Base-by-base conservation (phyloP, 257 asterid species). In the Solanum ossicruentum region DNA sequence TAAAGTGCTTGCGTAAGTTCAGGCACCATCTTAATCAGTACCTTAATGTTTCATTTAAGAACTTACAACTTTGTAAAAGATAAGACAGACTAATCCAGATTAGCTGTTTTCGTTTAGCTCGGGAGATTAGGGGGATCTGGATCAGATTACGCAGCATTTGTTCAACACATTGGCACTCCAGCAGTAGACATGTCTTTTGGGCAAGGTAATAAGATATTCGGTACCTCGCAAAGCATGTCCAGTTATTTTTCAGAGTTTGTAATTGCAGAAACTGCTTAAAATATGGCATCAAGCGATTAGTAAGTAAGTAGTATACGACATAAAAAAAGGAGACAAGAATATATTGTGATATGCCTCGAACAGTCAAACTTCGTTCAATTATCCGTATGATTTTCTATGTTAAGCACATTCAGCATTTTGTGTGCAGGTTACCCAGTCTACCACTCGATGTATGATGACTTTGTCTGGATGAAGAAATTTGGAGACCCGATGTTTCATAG, bases 391-490 rank as follows among this genome's bases (percentile, higher is more conserved):
- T 15, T 15, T 54, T 54, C 58, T 15, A 47, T 12, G 10, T 47
- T 65, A 80, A 75, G 82, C 21, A 0, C 58, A 83, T 84, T 12
- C 11, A 75, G 69, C 56, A 81, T 82, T 51, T 67, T 78, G 70
- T 70, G 51, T 91, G 89, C 92, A 94, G 98, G 83, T 78, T 95
- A 94, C 88, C 98, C 98, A 1, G 97, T 94, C 65, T 94, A 93
- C 87, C 99, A 95, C 88, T 95, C 97, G 8, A 89, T 92, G 93
- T 95, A 94, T 52, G 98, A 93, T 88, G 97, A 95, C 81, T 94
- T 92, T 36, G 78, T 83, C 79, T 95, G 98, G 99, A 94, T 94
- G 99, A 92, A 86, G 89, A 94, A 91, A 89, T 95, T 92, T 85
- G 99, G 98, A 26, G 99, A 95, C 80, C 99, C 98, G 7, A 84